Percentiles rank a stretch among this genome's conserved stretches.
phyloP scores from a whole-genome alignment of 2,329 filamentous ascomycete species.

The Sphaerulina vaccinii region DNA sequence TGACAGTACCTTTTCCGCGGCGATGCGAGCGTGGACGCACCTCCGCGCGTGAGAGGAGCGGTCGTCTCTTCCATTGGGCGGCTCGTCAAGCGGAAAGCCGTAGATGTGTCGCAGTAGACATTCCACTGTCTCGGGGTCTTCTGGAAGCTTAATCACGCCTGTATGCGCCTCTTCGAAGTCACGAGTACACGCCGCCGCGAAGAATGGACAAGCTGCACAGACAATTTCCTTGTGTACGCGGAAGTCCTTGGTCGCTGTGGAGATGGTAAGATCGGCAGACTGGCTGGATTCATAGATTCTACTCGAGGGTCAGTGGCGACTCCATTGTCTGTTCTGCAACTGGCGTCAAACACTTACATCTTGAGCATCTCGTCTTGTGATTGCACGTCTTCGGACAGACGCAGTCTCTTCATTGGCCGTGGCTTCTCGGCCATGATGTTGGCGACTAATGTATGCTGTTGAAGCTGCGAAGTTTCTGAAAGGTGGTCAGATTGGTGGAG shows the following conservation, averaged over 20 bases:
- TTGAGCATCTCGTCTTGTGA: too few species aligned
- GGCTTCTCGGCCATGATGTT: too few species aligned
- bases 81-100: neutral
- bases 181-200: neutral
- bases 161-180: neutral
- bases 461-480: too few species aligned
- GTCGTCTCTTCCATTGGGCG: neutral
- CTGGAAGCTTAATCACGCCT: neutral
- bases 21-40: neutral
- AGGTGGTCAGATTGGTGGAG: too few species aligned
- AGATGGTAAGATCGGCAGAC: slow-evolving; percentile 2
- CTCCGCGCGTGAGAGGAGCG: neutral
- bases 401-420: too few species aligned
- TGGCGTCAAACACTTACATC: too few species aligned
- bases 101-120: neutral
- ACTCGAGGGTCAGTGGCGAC: too few species aligned
- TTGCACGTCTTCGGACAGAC: too few species aligned
- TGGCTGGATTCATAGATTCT: slow-evolving; percentile 3
- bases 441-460: too few species aligned
- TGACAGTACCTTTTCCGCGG: neutral
- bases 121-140: neutral
- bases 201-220: neutral
- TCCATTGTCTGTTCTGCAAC: too few species aligned
- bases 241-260: neutral
- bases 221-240: slow-evolving; percentile 4